These are phyloP conservation scores for Triticum turgidum DNA, from an alignment of 176 grass and related monocot species.

Conservation along the genomic window DNA sequence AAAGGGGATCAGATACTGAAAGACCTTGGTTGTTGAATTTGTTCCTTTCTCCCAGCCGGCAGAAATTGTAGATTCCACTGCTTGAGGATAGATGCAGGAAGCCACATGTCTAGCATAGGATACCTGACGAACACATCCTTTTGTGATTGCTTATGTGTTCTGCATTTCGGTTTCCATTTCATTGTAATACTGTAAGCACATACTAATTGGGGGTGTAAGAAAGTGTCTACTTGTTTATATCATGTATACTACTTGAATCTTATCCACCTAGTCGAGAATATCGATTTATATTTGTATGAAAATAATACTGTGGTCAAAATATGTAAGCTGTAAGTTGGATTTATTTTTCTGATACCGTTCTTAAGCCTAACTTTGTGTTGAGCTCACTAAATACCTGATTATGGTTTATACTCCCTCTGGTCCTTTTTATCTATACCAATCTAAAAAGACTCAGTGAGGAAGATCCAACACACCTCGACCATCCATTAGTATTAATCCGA, in stretches of 20 bases:
- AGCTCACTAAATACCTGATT: not conserved
- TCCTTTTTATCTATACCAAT: no score
- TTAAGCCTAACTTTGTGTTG: not conserved
- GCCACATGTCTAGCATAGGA: conserved; percentile 40
- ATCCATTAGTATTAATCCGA: no score
- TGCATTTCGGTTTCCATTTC: not conserved
- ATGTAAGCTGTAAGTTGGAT: not conserved
- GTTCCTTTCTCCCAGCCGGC: conserved; percentile 23
- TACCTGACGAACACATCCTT: conserved; percentile 11
- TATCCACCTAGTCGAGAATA: not conserved
- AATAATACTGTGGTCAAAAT: not conserved
- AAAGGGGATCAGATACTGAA: conserved; percentile 79
- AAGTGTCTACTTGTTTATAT: conserved; percentile 41
- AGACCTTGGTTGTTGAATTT: conserved; percentile 16
- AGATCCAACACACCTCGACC: no score
- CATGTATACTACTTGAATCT: not conserved
- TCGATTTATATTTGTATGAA: conserved; percentile 8
- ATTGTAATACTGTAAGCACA: conserved; percentile 39
- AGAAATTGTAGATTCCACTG: conserved; percentile 34
- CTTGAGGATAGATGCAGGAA: conserved; percentile 55
- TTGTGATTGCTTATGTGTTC: conserved; percentile 25
- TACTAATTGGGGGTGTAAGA: conserved; percentile 21
- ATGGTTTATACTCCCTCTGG: not conserved
- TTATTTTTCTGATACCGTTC: not conserved
- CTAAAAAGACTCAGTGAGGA: no score